Evolutionary conservation across 225 moss, liverwort and hornwort species (phyloP).

Genomic region (Sphagnum contortum): DNA sequence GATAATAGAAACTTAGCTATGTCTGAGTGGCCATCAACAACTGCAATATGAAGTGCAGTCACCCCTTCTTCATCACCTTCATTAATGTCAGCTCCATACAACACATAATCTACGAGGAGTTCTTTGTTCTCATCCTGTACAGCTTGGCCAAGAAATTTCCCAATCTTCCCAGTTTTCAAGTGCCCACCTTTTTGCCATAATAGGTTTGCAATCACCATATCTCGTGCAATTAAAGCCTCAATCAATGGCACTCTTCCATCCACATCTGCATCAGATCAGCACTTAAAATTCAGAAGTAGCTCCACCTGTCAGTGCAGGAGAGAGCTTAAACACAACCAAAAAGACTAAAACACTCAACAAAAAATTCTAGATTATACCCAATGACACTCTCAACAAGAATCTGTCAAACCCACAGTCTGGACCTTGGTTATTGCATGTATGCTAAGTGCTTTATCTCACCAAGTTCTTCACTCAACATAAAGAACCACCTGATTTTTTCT

Average conservation of each 20-base stretch:
- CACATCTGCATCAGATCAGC: slow-evolving; percentile 39
- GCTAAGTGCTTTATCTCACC: too few relatives aligned
- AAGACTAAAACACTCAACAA: too few relatives aligned
- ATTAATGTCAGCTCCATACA: slow-evolving; percentile 54
- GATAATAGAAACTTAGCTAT: slow-evolving; percentile 46
- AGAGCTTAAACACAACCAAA: too few relatives aligned
- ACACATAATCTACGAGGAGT: slow-evolving; percentile 46
- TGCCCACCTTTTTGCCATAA: slow-evolving; percentile 63
- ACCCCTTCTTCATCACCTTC: slow-evolving; percentile 42
- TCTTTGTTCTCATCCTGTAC: slow-evolving; percentile 38
- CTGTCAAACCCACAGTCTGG: too few relatives aligned
- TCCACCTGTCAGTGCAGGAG: too few relatives aligned
- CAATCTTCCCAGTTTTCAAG: slow-evolving; percentile 38
- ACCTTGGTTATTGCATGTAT: too few relatives aligned
- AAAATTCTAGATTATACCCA: too few relatives aligned
- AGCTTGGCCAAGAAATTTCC: slow-evolving; percentile 43
- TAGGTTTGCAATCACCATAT: slow-evolving; percentile 42
- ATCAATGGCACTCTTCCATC: slow-evolving; percentile 64
- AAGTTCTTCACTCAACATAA: too few relatives aligned
- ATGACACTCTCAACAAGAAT: too few relatives aligned
- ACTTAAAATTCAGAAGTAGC: too few relatives aligned
- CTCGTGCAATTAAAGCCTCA: slow-evolving; percentile 51
- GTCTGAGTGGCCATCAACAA: slow-evolving; percentile 24
- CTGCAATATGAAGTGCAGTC: slow-evolving; percentile 68
- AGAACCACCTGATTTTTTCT: too few relatives aligned